Conservation (phyloP, 176 grass and related monocot genomes). For the Saccharum officinarum region DNA sequence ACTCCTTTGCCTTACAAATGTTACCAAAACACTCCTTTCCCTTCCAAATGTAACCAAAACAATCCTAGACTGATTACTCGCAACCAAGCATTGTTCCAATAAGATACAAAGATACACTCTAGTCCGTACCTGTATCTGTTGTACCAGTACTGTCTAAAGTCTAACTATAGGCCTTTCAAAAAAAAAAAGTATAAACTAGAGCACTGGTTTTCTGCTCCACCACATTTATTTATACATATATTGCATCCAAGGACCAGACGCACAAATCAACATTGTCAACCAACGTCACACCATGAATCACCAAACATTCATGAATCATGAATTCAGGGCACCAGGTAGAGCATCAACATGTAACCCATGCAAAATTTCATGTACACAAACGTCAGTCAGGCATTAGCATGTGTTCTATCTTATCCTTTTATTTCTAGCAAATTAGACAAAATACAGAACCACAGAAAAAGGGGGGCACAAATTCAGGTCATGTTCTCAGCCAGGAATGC, state of each 20-base stretch:
- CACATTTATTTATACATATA: no score
- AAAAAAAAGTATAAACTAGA: no score
- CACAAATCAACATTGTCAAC: background rate
- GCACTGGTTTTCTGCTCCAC: no score
- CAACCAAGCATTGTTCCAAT: no score
- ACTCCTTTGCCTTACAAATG: no score
- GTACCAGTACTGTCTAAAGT: no score
- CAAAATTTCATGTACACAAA: slow-evolving; percentile 1
- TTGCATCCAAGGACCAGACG: background rate
- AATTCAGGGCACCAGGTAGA: background rate
- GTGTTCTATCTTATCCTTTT: slow-evolving; percentile 1
- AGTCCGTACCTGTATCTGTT: no score
- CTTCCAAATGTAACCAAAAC: no score
- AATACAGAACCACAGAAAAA: background rate
- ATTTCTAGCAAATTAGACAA: slow-evolving; percentile 31
- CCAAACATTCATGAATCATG: background rate
- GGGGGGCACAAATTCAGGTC: background rate
- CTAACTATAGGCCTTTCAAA: no score
- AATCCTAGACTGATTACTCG: no score
- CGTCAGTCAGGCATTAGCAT: background rate
- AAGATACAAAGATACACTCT: no score
- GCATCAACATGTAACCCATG: slow-evolving; percentile 1
- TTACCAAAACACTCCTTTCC: no score
- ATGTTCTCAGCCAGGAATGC: slow-evolving; percentile 29
- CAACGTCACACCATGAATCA: background rate